phyloP scores from a whole-genome alignment of 192 early-diverging fungal species.

The Coemansia sp. region DNA sequence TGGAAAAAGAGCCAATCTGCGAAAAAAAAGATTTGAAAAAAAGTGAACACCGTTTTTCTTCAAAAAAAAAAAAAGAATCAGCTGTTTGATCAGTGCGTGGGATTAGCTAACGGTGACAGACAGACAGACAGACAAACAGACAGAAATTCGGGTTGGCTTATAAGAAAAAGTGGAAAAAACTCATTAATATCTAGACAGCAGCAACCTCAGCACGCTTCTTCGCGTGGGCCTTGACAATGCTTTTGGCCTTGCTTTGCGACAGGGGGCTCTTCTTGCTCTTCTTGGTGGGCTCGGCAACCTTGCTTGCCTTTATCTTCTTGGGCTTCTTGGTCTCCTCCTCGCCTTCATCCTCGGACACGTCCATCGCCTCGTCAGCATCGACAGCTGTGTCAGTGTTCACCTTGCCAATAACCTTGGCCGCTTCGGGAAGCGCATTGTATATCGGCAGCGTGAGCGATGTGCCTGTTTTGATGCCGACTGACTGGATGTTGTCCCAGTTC shows the following conservation, averaged over 20 bases:
- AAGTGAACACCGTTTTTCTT: too few species aligned
- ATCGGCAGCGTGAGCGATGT: conserved; percentile 81
- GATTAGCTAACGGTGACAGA: too few species aligned
- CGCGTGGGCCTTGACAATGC: conserved; percentile 3
- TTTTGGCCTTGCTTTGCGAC: conserved; percentile 21
- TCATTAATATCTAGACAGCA: not conserved
- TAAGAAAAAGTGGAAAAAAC: not conserved
- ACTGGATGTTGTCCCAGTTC: conserved; percentile 82
- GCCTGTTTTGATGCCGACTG: conserved; percentile 80
- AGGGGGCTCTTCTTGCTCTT: conserved; percentile 36
- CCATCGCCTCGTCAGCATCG: conserved; percentile 4
- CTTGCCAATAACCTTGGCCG: conserved; percentile 9
- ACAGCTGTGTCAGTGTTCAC: not conserved
- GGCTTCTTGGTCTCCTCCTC: not conserved
- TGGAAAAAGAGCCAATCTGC: too few species aligned
- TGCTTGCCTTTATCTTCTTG: conserved; percentile 3
- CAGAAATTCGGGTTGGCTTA: too few species aligned
- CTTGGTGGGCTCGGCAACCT: too few species aligned
- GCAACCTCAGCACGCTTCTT: conserved; percentile 14
- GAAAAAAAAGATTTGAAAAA: too few species aligned
- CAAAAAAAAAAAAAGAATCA: too few species aligned
- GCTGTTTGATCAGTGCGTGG: too few species aligned
- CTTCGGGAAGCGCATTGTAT: conserved; percentile 63
- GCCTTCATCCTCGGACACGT: not conserved
- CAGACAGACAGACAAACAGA: too few species aligned